These are phyloP conservation scores for Aspergillus glaucus DNA, from an alignment of 2,329 filamentous ascomycete species.

Conservation along the genomic window DNA sequence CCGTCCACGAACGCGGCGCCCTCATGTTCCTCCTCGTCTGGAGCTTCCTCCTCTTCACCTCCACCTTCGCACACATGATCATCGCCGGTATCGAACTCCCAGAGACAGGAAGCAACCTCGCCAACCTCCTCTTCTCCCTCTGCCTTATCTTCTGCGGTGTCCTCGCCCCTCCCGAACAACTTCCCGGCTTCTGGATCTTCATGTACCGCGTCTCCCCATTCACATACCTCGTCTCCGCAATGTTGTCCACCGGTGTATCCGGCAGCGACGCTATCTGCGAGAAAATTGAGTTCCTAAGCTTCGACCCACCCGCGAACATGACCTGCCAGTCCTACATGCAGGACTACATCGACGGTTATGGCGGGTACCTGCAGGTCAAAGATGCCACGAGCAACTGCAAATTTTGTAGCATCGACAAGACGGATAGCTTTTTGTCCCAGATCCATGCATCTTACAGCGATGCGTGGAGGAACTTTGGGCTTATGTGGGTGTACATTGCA, in stretches of 20 bases:
- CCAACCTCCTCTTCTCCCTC: conserved; percentile 55
- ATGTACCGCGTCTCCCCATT: conserved; percentile 67
- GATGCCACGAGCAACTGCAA: conserved; percentile 41
- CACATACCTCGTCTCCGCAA: conserved; percentile 52
- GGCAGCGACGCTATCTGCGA: conserved; percentile 26
- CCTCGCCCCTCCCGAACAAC: conserved; percentile 46
- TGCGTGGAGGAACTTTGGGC: conserved; percentile 64
- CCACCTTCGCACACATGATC: conserved; percentile 66
- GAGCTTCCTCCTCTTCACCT: conserved; percentile 64
- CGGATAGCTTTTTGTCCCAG: conserved; percentile 44
- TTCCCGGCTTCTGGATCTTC: conserved; percentile 72
- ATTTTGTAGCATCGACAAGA: conserved; percentile 43
- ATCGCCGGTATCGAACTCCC: conserved; percentile 65
- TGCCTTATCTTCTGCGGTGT: conserved; percentile 53
- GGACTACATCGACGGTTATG: conserved; percentile 29
- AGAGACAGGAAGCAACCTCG: conserved; percentile 60
- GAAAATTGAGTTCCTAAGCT: conserved; percentile 23
- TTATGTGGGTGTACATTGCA: conserved; percentile 60
- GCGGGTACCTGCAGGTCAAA: conserved; percentile 41
- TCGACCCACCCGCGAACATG: conserved; percentile 49
- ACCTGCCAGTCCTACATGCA: conserved; percentile 54
- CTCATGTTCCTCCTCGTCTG: conserved; percentile 61
- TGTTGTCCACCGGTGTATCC: conserved; percentile 35
- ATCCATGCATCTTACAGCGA: conserved; percentile 41
- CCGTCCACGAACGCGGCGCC: conserved; percentile 50